Evolutionary conservation across 495 filamentous ascomycete genomes (phyloP), one percentile per base, ranked within the genome.

Genomic region (Annulohypoxylon stygium): DNA sequence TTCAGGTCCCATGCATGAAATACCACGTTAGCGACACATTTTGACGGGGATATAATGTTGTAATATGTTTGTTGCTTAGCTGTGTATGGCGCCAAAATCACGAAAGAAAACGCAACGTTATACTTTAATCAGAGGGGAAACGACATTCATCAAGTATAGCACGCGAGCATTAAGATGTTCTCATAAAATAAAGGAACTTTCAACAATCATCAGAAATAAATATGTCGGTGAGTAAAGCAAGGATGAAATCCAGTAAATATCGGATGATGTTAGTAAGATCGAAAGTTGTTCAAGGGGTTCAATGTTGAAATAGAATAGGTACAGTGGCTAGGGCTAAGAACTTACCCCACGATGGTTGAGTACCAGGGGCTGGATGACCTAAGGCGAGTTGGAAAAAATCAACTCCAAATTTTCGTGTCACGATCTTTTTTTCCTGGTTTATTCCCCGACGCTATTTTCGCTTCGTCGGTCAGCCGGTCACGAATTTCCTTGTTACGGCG

Each of bases 401-500:
- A 47, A 47, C 43, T 47, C 37, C 58, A 67, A 67, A 37, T 50
- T 67, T 67, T 67, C 64, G 50, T 18, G 43, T 67, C 64, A 67
- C 64, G 64, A 60, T 47, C 9, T n/a, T 67, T 39, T 50, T 55
- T 48, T 59, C 20, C 25, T 43, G 12, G 23, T 59, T 59, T 30
- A 30, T 25, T n/a, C 34, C 34, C 23, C 14, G 50, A 43, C 36
- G 14, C 23, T 57, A 48, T 55, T 55, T 57, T 33, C 58, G 23
- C 37, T 33, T 37, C 48, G 41, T 12, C 54, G 30, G 64, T 67
- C 64, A 67, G 30, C 64, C 59, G 64, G 54, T 41, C 45, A 50
- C 30, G 2, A 1, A 47, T 20, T 25, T 26, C 23, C 18, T 26
- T 25, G 67, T 51, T 51, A 70, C 33, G 12, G 26, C 26, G 50